Evolutionary conservation across 805 yeast genomes (phyloP), one percentile per base, ranked within the genome.

Genomic region (Teunomyces stri): DNA sequence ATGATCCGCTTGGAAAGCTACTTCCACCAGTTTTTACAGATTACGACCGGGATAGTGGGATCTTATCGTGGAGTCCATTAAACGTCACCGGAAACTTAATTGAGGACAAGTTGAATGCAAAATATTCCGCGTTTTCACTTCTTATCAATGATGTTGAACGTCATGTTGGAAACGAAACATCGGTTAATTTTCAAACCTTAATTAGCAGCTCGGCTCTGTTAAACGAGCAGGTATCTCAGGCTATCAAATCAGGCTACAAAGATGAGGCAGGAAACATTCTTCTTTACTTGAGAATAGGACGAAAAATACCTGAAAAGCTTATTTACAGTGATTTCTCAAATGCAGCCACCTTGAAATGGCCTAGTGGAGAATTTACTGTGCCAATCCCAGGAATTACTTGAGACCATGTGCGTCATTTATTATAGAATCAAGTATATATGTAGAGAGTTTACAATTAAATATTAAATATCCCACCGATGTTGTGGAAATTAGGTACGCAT

Each of bases 61-160:
- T 66, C 7, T 47, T 79, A 10, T 49, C 60, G 6, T 77, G 83
- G 81, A 52, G 48, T 18, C 54, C 57, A 5, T 3, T 22, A n/a
- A 42, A 44, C 20, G 34, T 28, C 6, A 29, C 31, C 7, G 38
- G 28, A 37, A 45, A 51, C 3, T 50, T 55, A 9, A 27, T 22
- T 5, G 53, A 51, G 11, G 49, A 51, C 6, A 48, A 66, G 2
- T 52, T 53, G 16, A 45, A 60, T 45, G 65, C 62, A 27, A 56
- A 54, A 20, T 64, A 74, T 52, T 69, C 76, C 27, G 83, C 84
- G 0, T 79, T 75, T 44, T 85, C 96, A 0, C 62, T 90, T 40
- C 58, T 90, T 35, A 68, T 90, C 22, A 89, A 90, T 57, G 97
- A 90, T 59, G 69, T 90, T 15, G 96, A 90, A 62, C 69, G 83